Evolutionary conservation across 2,329 filamentous ascomycete genomes (phyloP).

Genomic region (Aspergillus chevalieri): DNA sequence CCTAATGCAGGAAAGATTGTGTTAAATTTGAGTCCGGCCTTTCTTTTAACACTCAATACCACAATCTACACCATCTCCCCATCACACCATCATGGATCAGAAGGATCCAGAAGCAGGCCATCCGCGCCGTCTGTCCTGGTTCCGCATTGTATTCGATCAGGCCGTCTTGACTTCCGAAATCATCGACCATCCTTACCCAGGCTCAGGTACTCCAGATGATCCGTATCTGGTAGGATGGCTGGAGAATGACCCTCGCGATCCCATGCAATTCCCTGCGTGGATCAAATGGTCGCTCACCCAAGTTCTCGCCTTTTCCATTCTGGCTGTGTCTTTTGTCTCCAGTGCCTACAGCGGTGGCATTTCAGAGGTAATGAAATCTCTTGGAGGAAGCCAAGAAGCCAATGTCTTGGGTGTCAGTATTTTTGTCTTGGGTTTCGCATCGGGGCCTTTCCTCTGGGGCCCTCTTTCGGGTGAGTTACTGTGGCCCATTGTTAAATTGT

Average conservation of each 20-base stretch:
- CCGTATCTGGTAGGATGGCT: constrained; percentile 44
- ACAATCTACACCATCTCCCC: background rate
- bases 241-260: constrained; percentile 42
- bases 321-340: constrained; percentile 40
- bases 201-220: constrained; percentile 39
- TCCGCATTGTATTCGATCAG: constrained; percentile 2
- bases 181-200: constrained; percentile 36
- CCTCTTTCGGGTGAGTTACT: constrained; percentile 27
- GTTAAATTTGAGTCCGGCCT: background rate
- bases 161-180: constrained; percentile 12
- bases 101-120: background rate
- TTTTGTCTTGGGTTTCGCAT: constrained; percentile 24
- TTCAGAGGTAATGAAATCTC: constrained; percentile 33
- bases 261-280: constrained; percentile 31
- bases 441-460: constrained; percentile 26
- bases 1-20: background rate
- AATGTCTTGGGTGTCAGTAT: constrained; percentile 30
- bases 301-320: constrained; percentile 37
- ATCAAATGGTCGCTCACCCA: constrained; percentile 40
- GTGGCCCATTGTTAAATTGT: background rate
- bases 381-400: constrained; percentile 34
- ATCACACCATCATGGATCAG: background rate
- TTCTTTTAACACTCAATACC: background rate
- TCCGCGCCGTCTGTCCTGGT: background rate
- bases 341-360: constrained; percentile 37